Evolutionary conservation across 2,329 filamentous ascomycete species (phyloP).

Genomic region (Alternaria burnsii): DNA sequence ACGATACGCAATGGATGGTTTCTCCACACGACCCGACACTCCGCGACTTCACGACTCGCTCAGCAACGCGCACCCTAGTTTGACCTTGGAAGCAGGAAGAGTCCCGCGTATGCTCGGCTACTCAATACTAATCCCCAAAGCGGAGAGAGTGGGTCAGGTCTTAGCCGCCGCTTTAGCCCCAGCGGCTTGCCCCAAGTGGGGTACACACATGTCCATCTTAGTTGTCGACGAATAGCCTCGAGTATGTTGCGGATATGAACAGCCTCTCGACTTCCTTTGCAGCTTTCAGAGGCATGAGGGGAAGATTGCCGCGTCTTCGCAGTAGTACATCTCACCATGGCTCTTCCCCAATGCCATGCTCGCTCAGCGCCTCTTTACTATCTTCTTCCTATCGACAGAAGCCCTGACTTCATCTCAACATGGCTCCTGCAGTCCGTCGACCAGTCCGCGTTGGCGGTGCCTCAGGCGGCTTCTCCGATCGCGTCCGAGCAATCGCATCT

Average conservation of each 20-base stretch:
- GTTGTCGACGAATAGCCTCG: slow-evolving; percentile 6
- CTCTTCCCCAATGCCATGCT: not conserved
- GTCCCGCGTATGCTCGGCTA: slow-evolving; percentile 5
- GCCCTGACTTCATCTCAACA: slow-evolving; percentile 11
- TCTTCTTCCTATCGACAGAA: not conserved
- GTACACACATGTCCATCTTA: slow-evolving; percentile 22
- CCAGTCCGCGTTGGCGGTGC: slow-evolving; percentile 55
- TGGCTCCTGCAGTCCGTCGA: slow-evolving; percentile 34
- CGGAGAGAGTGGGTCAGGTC: not conserved
- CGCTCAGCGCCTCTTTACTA: not conserved
- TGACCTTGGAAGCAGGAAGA: not conserved
- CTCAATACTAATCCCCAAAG: not conserved
- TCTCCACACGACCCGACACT: not conserved
- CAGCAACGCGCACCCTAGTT: not conserved
- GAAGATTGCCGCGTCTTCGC: not conserved
- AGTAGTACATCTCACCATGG: not conserved
- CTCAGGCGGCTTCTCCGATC: slow-evolving; percentile 56
- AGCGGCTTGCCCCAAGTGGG: slow-evolving; percentile 19
- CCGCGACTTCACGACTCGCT: not conserved
- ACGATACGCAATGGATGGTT: not conserved
- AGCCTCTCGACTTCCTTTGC: slow-evolving; percentile 19
- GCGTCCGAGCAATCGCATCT: slow-evolving; percentile 53
- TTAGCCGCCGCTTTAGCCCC: slow-evolving; percentile 4
- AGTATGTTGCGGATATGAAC: slow-evolving; percentile 25
- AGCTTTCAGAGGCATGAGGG: not conserved